These are phyloP conservation scores for Clarireedia hainanense DNA, from an alignment of 2,329 filamentous ascomycete genomes.

Conservation along the genomic window DNA sequence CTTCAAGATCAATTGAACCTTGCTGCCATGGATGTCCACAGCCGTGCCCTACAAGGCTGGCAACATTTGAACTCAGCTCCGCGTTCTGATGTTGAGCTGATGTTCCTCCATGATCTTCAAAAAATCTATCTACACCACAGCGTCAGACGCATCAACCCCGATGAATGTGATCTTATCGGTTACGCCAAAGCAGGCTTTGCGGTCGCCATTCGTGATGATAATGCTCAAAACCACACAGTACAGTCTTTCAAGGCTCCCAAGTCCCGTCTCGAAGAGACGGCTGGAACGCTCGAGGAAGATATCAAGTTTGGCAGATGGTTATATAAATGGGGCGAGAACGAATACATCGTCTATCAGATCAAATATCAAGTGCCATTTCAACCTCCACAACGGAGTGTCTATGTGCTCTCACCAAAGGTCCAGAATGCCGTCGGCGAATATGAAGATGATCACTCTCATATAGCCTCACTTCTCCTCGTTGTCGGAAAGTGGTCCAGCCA, in stretches of 20 bases:
- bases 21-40: no score
- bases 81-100: not conserved
- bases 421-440: not conserved
- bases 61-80: not conserved
- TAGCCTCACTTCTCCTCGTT: constrained; percentile 46
- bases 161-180: constrained; percentile 15
- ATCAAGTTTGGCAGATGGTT: constrained; percentile 15
- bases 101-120: constrained; percentile 10
- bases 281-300: constrained; percentile 9
- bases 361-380: constrained; percentile 7
- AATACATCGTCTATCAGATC: constrained; percentile 17
- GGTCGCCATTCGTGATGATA: not conserved
- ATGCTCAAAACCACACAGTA: constrained; percentile 8
- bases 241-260: constrained; percentile 6
- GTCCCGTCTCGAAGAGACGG: constrained; percentile 1
- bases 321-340: constrained; percentile 12
- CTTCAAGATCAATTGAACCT: no score
- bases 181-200: constrained; percentile 18
- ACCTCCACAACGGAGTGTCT: constrained; percentile 2
- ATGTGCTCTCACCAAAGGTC: constrained; percentile 7
- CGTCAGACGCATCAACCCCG: constrained; percentile 7
- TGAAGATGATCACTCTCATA: constrained; percentile 8
- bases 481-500: constrained; percentile 47
- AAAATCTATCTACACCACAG: constrained; percentile 8
- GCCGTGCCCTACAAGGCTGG: no score